Percentiles rank a stretch among this genome's conserved stretches.
Conservation (phyloP, 371 early-diverging fungal genomes). For the Saksenaea vasiformis region DNA sequence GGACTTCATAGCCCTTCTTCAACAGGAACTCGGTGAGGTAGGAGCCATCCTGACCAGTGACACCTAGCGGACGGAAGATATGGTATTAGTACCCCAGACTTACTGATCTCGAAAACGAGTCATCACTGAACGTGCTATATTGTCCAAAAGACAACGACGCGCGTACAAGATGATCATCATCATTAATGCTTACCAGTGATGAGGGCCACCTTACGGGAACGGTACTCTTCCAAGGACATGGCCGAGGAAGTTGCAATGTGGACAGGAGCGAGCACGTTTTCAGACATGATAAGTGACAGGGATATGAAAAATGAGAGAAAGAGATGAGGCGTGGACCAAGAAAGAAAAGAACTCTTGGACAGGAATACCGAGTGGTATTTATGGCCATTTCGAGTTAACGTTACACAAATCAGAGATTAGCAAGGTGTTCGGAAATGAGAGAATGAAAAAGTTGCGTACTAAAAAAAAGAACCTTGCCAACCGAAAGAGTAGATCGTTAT, state of each 20-base stretch:
- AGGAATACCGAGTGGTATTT: slow-evolving; percentile 12
- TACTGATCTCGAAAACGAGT: neutral
- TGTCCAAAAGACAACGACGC: slow-evolving; percentile 27
- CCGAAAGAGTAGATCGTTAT: neutral
- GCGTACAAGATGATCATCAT: neutral
- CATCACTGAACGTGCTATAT: slow-evolving; percentile 49
- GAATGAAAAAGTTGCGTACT: slow-evolving; percentile 1
- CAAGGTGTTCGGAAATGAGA: neutral
- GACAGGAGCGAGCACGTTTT: slow-evolving; percentile 30
- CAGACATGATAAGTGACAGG: slow-evolving; percentile 30
- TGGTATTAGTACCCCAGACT: neutral
- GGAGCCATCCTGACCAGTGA: slow-evolving; percentile 82
- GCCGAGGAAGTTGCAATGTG: slow-evolving; percentile 21
- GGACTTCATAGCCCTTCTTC: slow-evolving; percentile 76
- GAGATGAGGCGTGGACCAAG: slow-evolving; percentile 11
- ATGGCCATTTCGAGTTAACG: slow-evolving; percentile 11
- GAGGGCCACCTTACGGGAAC: slow-evolving; percentile 61
- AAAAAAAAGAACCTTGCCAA: slow-evolving; percentile 2
- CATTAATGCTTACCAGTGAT: slow-evolving; percentile 48
- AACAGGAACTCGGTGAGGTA: slow-evolving; percentile 76
- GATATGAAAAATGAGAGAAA: slow-evolving; percentile 7
- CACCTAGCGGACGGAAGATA: slow-evolving; percentile 42
- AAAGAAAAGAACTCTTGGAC: slow-evolving; percentile 11
- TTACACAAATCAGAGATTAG: slow-evolving; percentile 10
- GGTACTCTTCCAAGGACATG: slow-evolving; percentile 51